Base-by-base conservation (phyloP, 2,329 filamentous ascomycete species). In the Exophiala phaeomuriformis region DNA sequence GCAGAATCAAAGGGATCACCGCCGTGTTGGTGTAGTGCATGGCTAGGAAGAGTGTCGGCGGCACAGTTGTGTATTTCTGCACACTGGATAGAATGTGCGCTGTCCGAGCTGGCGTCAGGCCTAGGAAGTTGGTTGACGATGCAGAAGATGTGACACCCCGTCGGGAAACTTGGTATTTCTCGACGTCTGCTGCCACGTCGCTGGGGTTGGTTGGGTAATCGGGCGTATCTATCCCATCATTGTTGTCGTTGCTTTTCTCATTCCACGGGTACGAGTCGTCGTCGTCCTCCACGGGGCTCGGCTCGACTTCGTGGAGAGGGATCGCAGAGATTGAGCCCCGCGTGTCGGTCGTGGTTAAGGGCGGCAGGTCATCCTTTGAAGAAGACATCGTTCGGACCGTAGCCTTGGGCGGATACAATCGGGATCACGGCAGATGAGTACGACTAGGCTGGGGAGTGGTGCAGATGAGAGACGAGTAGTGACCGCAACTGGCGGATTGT, bases 51-150 rank as follows among this genome's bases (percentile, higher is more conserved):
- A 88, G 73, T 58, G 81, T 82, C 65, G 88, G 90, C 60, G 86
- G 82, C 73, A 95, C 94, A 61, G 86, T 89, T 1, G 89, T 93
- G 75, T 95, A 95, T 68, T 83, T 85, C 69, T 97, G 93, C 35
- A 93, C 77, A 45, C 86, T 81, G 3, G 78, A 78, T 49, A 94
- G 58, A 32, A 62, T 54, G 41, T 56, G 55, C 4, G 55, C 46
- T 2, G 60, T 59, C 7, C 51, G 46, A 2, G 58, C 41, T 5
- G 50, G 55, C 0, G 53, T 57, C 4, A 64, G 55, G 44, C 75
- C 73, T 4, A 77, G 60, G n/a, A 71, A 70, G 30, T 72, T 68
- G 29, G 72, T 68, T 19, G 66, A 54, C 27, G 66, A 39, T 59
- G 49, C 12, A 29, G 56, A 45, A 3, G 32, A 8, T 19, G 52